Percentiles rank a stretch among this genome's conserved stretches.
phyloP scores from a whole-genome alignment of 805 yeast species.

The Candida maltosa region DNA sequence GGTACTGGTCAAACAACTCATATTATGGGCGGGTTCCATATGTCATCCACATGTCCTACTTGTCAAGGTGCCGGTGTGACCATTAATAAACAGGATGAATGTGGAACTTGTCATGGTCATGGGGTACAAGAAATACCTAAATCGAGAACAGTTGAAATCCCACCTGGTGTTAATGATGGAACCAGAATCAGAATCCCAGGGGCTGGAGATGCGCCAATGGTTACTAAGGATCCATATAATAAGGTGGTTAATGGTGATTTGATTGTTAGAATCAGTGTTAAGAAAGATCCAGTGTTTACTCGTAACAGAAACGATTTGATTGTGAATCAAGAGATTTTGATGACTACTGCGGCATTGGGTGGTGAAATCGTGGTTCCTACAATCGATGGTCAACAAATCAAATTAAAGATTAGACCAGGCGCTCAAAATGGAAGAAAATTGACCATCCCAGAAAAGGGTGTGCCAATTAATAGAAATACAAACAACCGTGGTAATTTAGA shows the following conservation, averaged over 20 bases:
- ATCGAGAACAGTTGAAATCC: constrained; percentile 78
- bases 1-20: constrained; percentile 93
- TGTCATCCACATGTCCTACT: constrained; percentile 86
- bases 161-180: constrained; percentile 86
- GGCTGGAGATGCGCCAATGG: constrained; percentile 84
- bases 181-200: constrained; percentile 79
- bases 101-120: constrained; percentile 81
- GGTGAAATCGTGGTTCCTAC: constrained; percentile 92
- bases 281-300: constrained; percentile 67
- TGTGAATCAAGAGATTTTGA: constrained; percentile 66
- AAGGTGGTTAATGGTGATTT: constrained; percentile 80
- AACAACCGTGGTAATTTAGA: constrained; percentile 75
- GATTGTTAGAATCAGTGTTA: constrained; percentile 74
- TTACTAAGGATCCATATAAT: constrained; percentile 69
- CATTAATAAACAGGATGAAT: constrained; percentile 64
- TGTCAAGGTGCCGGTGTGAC: constrained; percentile 90
- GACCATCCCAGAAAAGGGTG: constrained; percentile 82
- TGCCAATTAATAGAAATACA: constrained; percentile 58
- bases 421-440: constrained; percentile 74
- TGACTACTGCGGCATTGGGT: constrained; percentile 96
- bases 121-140: constrained; percentile 73
- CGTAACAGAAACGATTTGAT: constrained; percentile 67
- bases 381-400: constrained; percentile 70
- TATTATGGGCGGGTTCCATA: constrained; percentile 89
- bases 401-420: constrained; percentile 79